These are phyloP conservation scores for Aspergillus glaucus DNA, from an alignment of 2,329 filamentous ascomycete species.

Conservation along the genomic window DNA sequence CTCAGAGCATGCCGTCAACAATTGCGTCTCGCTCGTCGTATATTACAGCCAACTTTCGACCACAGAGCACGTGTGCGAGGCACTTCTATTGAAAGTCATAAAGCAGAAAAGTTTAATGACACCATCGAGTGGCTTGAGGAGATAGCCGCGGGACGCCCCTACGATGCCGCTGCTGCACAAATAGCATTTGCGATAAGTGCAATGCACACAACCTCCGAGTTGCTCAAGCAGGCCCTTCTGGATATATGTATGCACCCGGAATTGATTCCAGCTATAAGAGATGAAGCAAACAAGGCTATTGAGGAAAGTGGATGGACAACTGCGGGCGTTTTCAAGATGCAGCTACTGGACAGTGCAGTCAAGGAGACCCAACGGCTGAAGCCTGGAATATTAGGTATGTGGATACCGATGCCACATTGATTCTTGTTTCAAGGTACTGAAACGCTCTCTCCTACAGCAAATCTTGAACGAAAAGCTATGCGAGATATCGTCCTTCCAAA, in stretches of 20 bases:
- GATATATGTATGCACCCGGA: slow-evolving; percentile 6
- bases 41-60: slow-evolving; percentile 19
- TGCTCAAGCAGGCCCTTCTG: slow-evolving; percentile 3
- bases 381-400: slow-evolving; percentile 5
- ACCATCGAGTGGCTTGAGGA: slow-evolving; percentile 13
- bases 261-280: slow-evolving; percentile 4
- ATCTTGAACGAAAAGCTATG: slow-evolving; percentile 7
- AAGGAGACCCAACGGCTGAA: slow-evolving; percentile 12
- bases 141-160: slow-evolving; percentile 5
- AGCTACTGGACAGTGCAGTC: slow-evolving; percentile 13
- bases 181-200: slow-evolving; percentile 12
- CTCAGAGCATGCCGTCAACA: slow-evolving; percentile 27
- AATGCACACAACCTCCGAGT: slow-evolving; percentile 9
- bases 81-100: background rate
- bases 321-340: slow-evolving; percentile 13
- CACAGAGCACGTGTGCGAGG: slow-evolving; percentile 2
- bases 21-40: slow-evolving; percentile 28
- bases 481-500: slow-evolving; percentile 10
- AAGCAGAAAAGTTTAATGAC: slow-evolving; percentile 3
- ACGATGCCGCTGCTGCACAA: slow-evolving; percentile 11
- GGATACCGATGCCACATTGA: background rate
- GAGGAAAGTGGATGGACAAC: slow-evolving; percentile 5
- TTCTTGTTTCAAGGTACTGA: background rate
- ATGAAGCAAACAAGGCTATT: slow-evolving; percentile 6
- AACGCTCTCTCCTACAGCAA: background rate